A percentile compares a stretch with the other conserved stretches of the same genome.
These are phyloP conservation scores for Neonectria punicea DNA, from an alignment of 2,329 filamentous ascomycete species.

Conservation along the genomic window DNA sequence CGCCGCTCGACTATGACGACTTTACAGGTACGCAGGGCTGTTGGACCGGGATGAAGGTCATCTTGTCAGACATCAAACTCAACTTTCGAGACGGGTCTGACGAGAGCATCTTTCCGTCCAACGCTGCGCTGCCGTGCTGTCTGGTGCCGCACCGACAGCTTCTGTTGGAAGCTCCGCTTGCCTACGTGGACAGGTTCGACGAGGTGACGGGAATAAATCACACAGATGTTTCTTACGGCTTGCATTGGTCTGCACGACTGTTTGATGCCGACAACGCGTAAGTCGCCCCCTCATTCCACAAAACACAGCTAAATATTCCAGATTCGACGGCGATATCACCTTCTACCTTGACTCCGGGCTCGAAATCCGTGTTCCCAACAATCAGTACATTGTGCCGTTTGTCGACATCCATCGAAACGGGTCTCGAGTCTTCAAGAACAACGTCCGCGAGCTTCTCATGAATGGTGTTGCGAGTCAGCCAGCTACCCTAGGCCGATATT, in stretches of 20 bases:
- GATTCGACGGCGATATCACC: slow-evolving; percentile 44
- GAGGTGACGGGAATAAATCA: slow-evolving; percentile 18
- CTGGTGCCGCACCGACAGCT: slow-evolving; percentile 47
- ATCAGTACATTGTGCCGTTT: slow-evolving; percentile 44
- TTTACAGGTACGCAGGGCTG: too few relatives aligned
- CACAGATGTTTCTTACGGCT: slow-evolving; percentile 19
- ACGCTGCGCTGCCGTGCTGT: slow-evolving; percentile 36
- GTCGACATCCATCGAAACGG: slow-evolving; percentile 43
- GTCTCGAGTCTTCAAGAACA: slow-evolving; percentile 30
- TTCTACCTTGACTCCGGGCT: slow-evolving; percentile 43
- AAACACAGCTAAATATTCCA: background rate
- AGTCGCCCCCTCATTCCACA: background rate
- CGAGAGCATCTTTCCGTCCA: too few relatives aligned
- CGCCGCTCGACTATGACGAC: too few relatives aligned
- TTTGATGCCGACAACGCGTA: slow-evolving; percentile 29
- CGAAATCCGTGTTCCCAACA: slow-evolving; percentile 43
- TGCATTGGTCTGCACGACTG: slow-evolving; percentile 33
- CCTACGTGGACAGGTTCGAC: slow-evolving; percentile 37
- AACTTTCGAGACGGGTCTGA: too few relatives aligned
- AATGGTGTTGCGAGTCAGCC: slow-evolving; percentile 10
- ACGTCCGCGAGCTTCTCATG: slow-evolving; percentile 40
- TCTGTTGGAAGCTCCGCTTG: slow-evolving; percentile 41
- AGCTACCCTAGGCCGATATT: too few relatives aligned
- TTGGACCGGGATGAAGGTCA: too few relatives aligned
- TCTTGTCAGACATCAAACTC: too few relatives aligned